These are phyloP conservation scores for Ophiostoma sp. DNA, from an alignment of 2,329 filamentous ascomycete genomes.

Conservation along the genomic window DNA sequence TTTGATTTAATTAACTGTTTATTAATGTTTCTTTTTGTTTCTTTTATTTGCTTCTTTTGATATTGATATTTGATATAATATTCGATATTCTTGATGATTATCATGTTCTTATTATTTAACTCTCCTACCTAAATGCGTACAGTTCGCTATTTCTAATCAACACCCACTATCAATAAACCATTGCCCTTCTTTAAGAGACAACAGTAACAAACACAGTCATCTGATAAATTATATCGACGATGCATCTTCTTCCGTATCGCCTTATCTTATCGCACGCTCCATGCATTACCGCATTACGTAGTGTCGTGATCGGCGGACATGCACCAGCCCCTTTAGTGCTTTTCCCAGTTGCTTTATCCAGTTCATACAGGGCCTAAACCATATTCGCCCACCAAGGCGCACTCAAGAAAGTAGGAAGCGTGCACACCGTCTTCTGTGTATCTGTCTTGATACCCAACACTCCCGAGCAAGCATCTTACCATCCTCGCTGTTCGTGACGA, in stretches of 20 bases:
- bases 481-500: neutral
- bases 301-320: conserved; percentile 5
- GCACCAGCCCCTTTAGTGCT: neutral
- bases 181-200: neutral
- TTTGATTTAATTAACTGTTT: no score
- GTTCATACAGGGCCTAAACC: neutral
- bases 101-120: no score
- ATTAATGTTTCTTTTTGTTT: neutral
- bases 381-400: no score
- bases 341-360: neutral
- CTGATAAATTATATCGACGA: no score
- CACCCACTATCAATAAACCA: no score
- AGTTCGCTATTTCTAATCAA: no score
- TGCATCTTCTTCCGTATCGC: neutral
- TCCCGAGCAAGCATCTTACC: no score
- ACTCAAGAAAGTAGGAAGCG: no score
- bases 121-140: no score
- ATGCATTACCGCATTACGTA: conserved; percentile 4
- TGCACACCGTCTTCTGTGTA: neutral
- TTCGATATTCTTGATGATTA: no score
- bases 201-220: neutral
- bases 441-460: neutral
- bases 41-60: neutral
- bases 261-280: conserved; percentile 13
- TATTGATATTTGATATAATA: no score